phyloP scores from a whole-genome alignment of 2,329 filamentous ascomycete species.

The Fusarium tupiense region DNA sequence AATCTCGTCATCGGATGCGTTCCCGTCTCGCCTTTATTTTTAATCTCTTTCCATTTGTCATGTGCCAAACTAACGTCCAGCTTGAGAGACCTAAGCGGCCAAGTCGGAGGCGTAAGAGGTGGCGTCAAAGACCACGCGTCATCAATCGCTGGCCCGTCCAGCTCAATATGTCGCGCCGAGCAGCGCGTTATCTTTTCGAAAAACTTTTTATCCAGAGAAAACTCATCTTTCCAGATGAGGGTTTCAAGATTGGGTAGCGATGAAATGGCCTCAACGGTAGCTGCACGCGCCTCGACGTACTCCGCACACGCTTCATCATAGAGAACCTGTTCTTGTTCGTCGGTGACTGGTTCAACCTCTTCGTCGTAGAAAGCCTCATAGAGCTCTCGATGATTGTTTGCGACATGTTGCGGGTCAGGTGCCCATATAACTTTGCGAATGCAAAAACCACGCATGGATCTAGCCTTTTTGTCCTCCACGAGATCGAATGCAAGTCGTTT shows the following conservation, averaged over 20 bases:
- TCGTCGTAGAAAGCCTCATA: neutral
- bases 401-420: neutral
- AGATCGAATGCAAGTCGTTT: neutral
- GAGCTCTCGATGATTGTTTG: neutral
- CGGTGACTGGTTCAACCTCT: neutral
- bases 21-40: neutral
- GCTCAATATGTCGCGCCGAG: neutral
- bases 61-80: neutral
- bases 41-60: fast-evolving
- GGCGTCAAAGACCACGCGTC: neutral
- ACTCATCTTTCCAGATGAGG: slow-evolving; percentile 1
- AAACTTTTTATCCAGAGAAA: neutral
- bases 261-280: neutral
- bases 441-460: too few species aligned
- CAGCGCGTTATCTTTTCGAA: neutral
- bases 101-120: neutral
- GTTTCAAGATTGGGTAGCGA: slow-evolving; percentile 18
- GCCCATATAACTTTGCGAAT: neutral
- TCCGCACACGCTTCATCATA: neutral
- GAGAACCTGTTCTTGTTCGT: neutral
- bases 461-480: neutral
- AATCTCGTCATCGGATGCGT: neutral
- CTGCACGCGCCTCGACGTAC: neutral
- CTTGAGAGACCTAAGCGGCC: neutral
- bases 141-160: neutral